Conservation (phyloP, 2,329 filamentous ascomycete genomes). For the Paramyrothecium roridum region DNA sequence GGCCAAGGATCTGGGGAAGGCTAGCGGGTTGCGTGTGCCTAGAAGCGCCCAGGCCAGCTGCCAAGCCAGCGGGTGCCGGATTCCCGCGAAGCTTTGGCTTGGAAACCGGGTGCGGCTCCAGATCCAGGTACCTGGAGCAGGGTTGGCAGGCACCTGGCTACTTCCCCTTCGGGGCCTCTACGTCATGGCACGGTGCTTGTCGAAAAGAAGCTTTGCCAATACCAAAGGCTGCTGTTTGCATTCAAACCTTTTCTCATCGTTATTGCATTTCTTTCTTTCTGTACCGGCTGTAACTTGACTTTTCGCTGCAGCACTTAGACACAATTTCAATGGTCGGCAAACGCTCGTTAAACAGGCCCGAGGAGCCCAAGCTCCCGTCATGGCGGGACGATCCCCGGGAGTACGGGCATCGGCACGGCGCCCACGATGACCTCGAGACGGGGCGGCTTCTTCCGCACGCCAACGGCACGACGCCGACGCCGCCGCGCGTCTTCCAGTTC, state of each 20-base stretch:
- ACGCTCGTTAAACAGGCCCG: not conserved
- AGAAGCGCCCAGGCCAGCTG: no score
- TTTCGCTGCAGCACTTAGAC: no score
- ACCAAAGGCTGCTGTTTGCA: no score
- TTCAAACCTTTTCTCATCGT: no score
- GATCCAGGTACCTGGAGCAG: not conserved
- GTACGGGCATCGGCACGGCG: not conserved
- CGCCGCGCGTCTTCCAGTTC: slow-evolving; percentile 33
- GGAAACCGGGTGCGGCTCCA: no score
- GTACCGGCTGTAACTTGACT: no score
- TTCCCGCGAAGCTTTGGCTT: no score
- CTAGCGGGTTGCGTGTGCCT: no score
- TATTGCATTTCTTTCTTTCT: no score
- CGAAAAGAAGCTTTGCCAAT: not conserved
- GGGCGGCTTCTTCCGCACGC: slow-evolving; percentile 1
- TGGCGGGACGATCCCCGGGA: not conserved
- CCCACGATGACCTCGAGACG: not conserved
- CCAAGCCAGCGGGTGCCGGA: no score
- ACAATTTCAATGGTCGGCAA: not conserved
- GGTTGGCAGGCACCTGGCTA: not conserved
- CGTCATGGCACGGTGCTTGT: not conserved
- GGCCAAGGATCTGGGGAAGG: no score
- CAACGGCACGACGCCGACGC: slow-evolving; percentile 8
- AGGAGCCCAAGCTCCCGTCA: not conserved
- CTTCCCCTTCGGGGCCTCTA: not conserved